These are phyloP conservation scores for Phaffomyces antillensis DNA, from an alignment of 805 yeast genomes.

Conservation along the genomic window DNA sequence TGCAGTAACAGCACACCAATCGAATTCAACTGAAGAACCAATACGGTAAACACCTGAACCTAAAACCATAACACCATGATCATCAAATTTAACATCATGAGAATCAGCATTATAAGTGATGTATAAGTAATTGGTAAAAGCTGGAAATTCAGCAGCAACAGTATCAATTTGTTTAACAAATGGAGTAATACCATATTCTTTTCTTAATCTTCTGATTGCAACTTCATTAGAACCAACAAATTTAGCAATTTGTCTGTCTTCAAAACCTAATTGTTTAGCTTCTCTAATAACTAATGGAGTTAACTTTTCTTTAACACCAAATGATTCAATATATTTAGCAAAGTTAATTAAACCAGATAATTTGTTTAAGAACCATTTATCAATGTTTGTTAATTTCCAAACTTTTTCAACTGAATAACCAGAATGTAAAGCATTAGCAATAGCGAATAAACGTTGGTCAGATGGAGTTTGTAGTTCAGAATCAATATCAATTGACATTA, in stretches of 20 bases:
- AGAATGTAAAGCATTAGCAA: slow-evolving; percentile 86
- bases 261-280: slow-evolving; percentile 95
- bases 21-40: slow-evolving; percentile 98
- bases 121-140: slow-evolving; percentile 88
- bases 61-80: slow-evolving; percentile 89
- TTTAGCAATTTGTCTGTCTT: slow-evolving; percentile 92
- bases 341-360: slow-evolving; percentile 67
- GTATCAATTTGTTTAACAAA: slow-evolving; percentile 96
- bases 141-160: slow-evolving; percentile 98
- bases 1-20: slow-evolving; percentile 99
- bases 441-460: slow-evolving; percentile 94
- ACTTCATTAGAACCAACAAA: slow-evolving; percentile 86
- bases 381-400: slow-evolving; percentile 86
- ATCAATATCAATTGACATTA: slow-evolving; percentile 89
- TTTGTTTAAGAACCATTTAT: slow-evolving; percentile 93
- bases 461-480: slow-evolving; percentile 91
- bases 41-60: slow-evolving; percentile 99
- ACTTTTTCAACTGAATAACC: slow-evolving; percentile 91
- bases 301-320: slow-evolving; percentile 46
- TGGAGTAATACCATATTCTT: slow-evolving; percentile 81
- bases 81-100: slow-evolving; percentile 82
- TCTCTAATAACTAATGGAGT: slow-evolving; percentile 61
- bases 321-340: slow-evolving; percentile 53
- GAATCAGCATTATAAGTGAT: slow-evolving; percentile 90
- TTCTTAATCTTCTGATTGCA: slow-evolving; percentile 83